phyloP scores from a whole-genome alignment of 2,329 filamentous ascomycete species.

The Xylaria arbuscula region DNA sequence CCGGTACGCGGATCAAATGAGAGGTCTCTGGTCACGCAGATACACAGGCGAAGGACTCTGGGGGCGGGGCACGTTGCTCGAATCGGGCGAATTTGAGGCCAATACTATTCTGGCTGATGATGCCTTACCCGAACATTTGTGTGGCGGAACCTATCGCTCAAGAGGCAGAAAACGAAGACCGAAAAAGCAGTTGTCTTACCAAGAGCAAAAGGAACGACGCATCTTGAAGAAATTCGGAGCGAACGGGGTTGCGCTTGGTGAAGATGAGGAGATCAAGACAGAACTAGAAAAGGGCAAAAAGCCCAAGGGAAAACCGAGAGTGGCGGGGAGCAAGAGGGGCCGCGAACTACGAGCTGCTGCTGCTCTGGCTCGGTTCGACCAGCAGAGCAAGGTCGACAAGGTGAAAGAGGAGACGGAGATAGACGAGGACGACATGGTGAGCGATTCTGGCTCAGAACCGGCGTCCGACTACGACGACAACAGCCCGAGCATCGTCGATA shows the following conservation, averaged over 20 bases:
- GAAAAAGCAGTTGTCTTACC: conserved; percentile 69
- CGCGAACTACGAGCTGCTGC: conserved; percentile 81
- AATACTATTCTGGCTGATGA: conserved; percentile 66
- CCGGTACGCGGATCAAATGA: conserved; percentile 76
- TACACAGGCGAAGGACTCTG: conserved; percentile 88
- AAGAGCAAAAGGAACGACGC: conserved; percentile 76
- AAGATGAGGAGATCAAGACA: conserved; percentile 72
- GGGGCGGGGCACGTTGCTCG: conserved; percentile 75
- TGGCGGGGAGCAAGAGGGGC: conserved; percentile 79
- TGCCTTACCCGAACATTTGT: conserved; percentile 75
- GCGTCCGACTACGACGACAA: conserved; percentile 57
- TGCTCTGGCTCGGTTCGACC: conserved; percentile 77
- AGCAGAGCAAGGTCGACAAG: conserved; percentile 64
- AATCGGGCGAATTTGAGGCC: conserved; percentile 68
- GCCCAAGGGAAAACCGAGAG: conserved; percentile 73
- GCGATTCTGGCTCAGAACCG: conserved; percentile 54
- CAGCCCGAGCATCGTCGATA: conserved; percentile 72
- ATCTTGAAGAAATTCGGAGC: conserved; percentile 82
- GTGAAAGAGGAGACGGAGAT: conserved; percentile 52
- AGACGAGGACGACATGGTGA: conserved; percentile 47
- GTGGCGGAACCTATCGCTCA: conserved; percentile 81
- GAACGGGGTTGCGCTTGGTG: conserved; percentile 75
- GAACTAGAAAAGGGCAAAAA: conserved; percentile 75
- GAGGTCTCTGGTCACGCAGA: conserved; percentile 72
- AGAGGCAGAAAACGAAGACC: conserved; percentile 66